phyloP scores from a whole-genome alignment of 495 filamentous ascomycete species.

The Hypoxylon subgilvum region DNA sequence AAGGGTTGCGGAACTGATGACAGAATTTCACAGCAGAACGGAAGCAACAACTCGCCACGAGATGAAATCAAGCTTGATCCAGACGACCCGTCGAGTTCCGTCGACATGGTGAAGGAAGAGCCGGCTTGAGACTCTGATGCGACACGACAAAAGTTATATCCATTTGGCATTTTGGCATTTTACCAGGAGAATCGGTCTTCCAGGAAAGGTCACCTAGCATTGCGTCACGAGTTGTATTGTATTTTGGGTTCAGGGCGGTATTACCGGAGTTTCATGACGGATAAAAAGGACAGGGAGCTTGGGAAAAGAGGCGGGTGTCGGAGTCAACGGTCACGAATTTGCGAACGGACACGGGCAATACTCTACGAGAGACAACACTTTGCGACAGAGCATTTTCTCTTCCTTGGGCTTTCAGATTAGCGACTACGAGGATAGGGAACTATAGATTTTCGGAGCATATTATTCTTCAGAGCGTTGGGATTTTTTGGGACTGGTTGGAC shows the following conservation, averaged over 20 bases:
- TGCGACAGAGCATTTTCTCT: background rate
- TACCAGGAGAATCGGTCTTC: background rate
- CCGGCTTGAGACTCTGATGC: background rate
- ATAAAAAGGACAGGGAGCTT: conserved; percentile 6
- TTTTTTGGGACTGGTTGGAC: too few relatives aligned
- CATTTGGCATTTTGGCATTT: background rate
- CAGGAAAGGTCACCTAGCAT: background rate
- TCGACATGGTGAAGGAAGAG: conserved; percentile 28
- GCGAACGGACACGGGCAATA: conserved; percentile 14
- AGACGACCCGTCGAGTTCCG: conserved; percentile 9
- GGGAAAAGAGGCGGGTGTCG: conserved; percentile 19
- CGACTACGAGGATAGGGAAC: too few relatives aligned
- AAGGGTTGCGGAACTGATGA: conserved; percentile 87
- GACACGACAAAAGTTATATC: background rate
- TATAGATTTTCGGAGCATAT: too few relatives aligned
- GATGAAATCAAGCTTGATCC: conserved; percentile 27
- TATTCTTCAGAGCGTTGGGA: too few relatives aligned
- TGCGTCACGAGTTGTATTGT: background rate
- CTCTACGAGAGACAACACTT: conserved; percentile 19
- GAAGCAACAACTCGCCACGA: conserved; percentile 13
- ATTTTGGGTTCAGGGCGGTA: conserved; percentile 1
- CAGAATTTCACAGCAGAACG: conserved; percentile 39
- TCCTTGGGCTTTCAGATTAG: background rate
- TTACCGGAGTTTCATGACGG: background rate
- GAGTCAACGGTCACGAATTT: conserved; percentile 30